A percentile compares a stretch with the other conserved stretches of the same genome.
Evolutionary conservation across 2,329 filamentous ascomycete genomes (phyloP).

Genomic region (Claviceps pazoutovae): DNA sequence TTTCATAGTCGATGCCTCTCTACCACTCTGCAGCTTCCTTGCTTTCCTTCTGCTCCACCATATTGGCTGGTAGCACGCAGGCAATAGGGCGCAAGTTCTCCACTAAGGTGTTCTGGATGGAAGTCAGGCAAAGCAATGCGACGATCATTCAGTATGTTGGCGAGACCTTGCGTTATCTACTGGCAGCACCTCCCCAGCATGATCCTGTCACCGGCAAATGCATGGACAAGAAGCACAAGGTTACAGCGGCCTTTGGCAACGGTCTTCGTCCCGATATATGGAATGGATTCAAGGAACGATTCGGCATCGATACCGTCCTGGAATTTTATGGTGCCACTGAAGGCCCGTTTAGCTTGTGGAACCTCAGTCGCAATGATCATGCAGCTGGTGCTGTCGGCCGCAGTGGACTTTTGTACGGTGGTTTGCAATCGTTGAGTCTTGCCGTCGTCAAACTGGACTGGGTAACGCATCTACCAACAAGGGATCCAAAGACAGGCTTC

Average conservation of each 20-base stretch:
- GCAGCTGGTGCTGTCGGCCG: constrained; percentile 66
- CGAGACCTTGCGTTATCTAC: constrained; percentile 71
- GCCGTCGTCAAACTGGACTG: constrained; percentile 58
- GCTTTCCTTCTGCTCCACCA: constrained; percentile 49
- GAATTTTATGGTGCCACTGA: constrained; percentile 78
- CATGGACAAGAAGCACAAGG: constrained; percentile 57
- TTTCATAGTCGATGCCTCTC: constrained; percentile 60
- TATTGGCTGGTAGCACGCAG: constrained; percentile 50
- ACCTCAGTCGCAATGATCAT: constrained; percentile 59
- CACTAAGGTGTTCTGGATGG: constrained; percentile 61
- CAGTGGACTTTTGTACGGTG: constrained; percentile 45
- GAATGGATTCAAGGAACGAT: constrained; percentile 70
- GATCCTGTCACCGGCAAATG: constrained; percentile 51
- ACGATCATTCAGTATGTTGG: constrained; percentile 80
- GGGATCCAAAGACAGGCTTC: constrained; percentile 55
- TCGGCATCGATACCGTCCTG: constrained; percentile 56
- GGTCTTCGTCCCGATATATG: constrained; percentile 76
- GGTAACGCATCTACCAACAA: constrained; percentile 51
- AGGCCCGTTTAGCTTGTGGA: constrained; percentile 55
- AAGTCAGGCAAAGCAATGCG: constrained; percentile 55
- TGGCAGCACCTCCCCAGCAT: constrained; percentile 48
- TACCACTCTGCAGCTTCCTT: constrained; percentile 72
- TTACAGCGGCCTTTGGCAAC: constrained; percentile 72
- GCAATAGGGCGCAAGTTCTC: constrained; percentile 68
- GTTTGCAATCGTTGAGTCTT: constrained; percentile 35